Percentiles rank a stretch among this genome's conserved stretches.
Evolutionary conservation across 805 yeast genomes (phyloP).

Genomic region (Candida nonsorbophila): DNA sequence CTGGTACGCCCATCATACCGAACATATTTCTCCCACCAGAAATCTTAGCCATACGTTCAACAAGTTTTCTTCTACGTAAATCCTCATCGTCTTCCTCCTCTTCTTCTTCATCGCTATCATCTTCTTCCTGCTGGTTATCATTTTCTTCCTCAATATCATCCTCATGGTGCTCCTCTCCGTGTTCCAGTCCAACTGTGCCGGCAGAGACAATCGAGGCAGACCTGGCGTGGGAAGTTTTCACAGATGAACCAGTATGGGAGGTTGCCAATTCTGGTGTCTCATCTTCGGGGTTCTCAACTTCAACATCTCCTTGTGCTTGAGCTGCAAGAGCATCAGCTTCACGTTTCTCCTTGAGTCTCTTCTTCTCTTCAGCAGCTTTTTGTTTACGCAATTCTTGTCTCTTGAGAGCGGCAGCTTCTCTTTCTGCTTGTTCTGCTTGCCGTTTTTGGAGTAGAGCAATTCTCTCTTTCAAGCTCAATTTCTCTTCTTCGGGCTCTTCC

Average conservation of each 20-base stretch:
- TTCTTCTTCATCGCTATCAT: constrained; percentile 45
- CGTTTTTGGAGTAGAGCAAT: constrained; percentile 78
- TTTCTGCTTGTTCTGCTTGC: constrained; percentile 74
- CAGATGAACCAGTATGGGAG: background rate
- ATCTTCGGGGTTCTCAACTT: constrained; percentile 15
- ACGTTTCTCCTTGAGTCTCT: constrained; percentile 3
- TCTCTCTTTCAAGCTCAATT: constrained; percentile 79
- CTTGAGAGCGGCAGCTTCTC: constrained; percentile 55
- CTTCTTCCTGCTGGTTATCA: constrained; percentile 36
- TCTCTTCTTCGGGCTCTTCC: constrained; percentile 51
- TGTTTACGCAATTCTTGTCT: constrained; percentile 49
- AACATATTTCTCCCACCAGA: constrained; percentile 82
- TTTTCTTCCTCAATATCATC: constrained; percentile 8
- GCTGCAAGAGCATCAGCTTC: constrained; percentile 4
- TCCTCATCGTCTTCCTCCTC: constrained; percentile 74
- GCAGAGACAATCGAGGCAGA: constrained; percentile 2
- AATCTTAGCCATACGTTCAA: constrained; percentile 94
- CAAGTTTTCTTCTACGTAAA: constrained; percentile 64
- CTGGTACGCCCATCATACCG: constrained; percentile 61
- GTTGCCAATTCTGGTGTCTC: constrained; percentile 13
- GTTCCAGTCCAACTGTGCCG: background rate
- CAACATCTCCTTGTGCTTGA: constrained; percentile 13
- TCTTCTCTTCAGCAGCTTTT: constrained; percentile 27
- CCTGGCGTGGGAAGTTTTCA: constrained; percentile 3
- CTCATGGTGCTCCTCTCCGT: constrained; percentile 7